These are phyloP conservation scores for Bauhinia variegata DNA, from an alignment of 306 rosid genomes.

Conservation along the genomic window DNA sequence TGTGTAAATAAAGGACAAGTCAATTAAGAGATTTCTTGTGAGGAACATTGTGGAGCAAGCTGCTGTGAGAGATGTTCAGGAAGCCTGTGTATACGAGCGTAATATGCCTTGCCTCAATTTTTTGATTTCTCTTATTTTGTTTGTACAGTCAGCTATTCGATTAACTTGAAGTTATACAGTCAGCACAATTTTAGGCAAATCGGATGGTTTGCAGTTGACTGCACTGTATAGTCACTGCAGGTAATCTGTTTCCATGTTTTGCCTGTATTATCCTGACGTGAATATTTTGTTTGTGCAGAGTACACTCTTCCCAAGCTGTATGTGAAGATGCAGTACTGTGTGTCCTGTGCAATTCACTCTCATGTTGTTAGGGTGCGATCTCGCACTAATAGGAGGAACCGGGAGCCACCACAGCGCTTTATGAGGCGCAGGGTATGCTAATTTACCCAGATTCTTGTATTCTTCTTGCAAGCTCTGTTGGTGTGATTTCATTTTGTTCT, in stretches of 20 bases:
- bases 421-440: constrained; percentile 73
- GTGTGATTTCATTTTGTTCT: neutral
- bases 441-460: neutral
- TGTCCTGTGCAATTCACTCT: constrained; percentile 95
- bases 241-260: no score
- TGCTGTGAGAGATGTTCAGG: constrained; percentile 96
- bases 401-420: constrained; percentile 89
- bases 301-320: constrained; percentile 92
- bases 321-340: constrained; percentile 97
- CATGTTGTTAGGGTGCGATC: constrained; percentile 97
- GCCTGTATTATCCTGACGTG: neutral
- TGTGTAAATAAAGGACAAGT: constrained; percentile 47
- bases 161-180: no score
- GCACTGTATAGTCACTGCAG: no score
- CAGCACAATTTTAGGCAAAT: no score
- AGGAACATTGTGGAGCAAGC: constrained; percentile 99
- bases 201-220: no score
- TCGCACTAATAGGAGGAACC: constrained; percentile 79
- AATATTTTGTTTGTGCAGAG: constrained; percentile 42
- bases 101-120: constrained; percentile 1
- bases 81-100: constrained; percentile 93
- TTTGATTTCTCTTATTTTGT: no score
- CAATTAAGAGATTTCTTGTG: constrained; percentile 76
- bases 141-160: no score
- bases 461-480: neutral